These are phyloP conservation scores for Cornus florida DNA, from an alignment of 148 eudicot species.

Conservation along the genomic window DNA sequence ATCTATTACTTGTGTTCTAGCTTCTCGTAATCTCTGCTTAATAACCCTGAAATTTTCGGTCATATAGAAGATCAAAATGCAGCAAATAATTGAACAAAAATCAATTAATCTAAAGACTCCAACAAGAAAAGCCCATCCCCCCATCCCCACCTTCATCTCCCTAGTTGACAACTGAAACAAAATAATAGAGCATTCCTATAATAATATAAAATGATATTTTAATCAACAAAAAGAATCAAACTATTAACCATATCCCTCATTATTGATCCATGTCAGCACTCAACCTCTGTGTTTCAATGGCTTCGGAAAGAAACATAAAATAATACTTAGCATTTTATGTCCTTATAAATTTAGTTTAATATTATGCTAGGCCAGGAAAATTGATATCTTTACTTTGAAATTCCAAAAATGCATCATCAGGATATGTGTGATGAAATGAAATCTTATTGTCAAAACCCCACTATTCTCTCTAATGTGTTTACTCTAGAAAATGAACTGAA, in stretches of 20 bases:
- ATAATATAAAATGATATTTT: too few species aligned
- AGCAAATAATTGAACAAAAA: background rate
- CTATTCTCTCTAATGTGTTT: too few species aligned
- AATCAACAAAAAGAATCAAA: background rate
- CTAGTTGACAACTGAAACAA: background rate
- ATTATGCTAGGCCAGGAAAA: background rate
- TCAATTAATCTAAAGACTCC: background rate
- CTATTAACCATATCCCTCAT: too few species aligned
- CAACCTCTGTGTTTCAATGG: background rate
- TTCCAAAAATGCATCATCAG: background rate
- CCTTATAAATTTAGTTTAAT: background rate
- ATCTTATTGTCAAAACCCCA: too few species aligned
- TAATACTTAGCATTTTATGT: background rate
- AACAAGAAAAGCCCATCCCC: background rate
- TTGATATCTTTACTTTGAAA: background rate
- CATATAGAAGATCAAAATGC: background rate
- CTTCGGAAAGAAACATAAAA: background rate
- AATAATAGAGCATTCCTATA: background rate
- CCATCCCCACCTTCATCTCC: constrained; percentile 2
- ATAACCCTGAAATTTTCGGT: constrained; percentile 35
- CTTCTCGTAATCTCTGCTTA: constrained; percentile 66
- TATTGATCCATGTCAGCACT: too few species aligned
- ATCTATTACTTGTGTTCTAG: constrained; percentile 55
- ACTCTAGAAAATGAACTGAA: background rate
- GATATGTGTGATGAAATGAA: background rate